These are phyloP conservation scores for Ophiostoma sp. DNA, from an alignment of 2,329 filamentous ascomycete genomes.

Conservation along the genomic window DNA sequence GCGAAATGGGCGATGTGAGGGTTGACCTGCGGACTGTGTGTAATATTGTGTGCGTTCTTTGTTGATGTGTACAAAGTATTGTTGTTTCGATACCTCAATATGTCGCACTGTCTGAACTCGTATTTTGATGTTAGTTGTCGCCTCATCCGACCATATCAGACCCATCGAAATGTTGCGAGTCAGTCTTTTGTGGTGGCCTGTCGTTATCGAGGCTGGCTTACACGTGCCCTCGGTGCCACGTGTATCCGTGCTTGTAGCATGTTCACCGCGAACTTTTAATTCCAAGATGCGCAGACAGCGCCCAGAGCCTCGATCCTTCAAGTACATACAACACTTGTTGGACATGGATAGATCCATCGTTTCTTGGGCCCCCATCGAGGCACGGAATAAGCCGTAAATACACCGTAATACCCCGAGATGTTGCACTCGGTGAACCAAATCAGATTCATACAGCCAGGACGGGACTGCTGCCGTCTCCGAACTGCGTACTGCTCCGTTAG, in stretches of 20 bases:
- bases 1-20: not conserved
- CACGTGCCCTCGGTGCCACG: not conserved
- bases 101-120: not conserved
- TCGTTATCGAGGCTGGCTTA: not conserved
- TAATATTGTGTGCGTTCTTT: not conserved
- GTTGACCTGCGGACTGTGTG: not conserved
- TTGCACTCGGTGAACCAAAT: slow-evolving; percentile 13
- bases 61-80: not conserved
- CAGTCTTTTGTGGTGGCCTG: not conserved
- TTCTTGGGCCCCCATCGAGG: too few relatives aligned
- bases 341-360: not conserved
- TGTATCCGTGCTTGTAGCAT: not conserved
- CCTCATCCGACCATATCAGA: not conserved
- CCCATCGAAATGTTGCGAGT: too few relatives aligned
- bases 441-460: not conserved
- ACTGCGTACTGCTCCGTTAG: not conserved
- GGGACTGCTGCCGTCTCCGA: not conserved
- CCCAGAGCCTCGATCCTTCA: not conserved
- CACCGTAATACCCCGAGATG: not conserved
- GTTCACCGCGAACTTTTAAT: not conserved
- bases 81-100: not conserved
- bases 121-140: not conserved
- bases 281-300: not conserved
- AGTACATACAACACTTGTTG: not conserved
- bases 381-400: not conserved